phyloP scores from a whole-genome alignment of 345 rosid genomes.

The Rhizophora mangle region DNA sequence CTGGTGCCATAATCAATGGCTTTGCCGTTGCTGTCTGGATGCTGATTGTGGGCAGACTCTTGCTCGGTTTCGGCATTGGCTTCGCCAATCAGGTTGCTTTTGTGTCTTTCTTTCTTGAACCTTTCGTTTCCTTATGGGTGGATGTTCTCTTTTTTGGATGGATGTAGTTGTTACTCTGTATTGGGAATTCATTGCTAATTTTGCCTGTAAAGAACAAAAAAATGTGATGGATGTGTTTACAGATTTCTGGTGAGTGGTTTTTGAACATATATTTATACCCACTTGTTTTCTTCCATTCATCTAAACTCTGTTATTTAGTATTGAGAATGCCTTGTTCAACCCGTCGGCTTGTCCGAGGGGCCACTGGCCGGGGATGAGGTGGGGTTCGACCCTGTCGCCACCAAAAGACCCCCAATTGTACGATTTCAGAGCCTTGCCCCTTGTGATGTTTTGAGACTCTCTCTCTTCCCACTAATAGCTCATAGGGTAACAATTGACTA shows the following conservation, averaged over 20 bases:
- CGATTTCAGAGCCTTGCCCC: too few species aligned
- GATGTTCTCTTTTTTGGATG: background rate
- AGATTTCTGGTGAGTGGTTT: background rate
- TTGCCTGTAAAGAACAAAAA: background rate
- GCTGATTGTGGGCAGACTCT: conserved; percentile 81
- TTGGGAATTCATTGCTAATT: background rate
- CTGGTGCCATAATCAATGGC: conserved; percentile 86
- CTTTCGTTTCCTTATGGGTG: background rate
- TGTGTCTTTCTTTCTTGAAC: background rate
- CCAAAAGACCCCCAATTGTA: too few species aligned
- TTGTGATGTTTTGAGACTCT: too few species aligned
- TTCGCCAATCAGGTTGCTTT: conserved; percentile 88
- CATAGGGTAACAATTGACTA: too few species aligned
- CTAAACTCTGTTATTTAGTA: too few species aligned
- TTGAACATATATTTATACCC: conserved; percentile 6
- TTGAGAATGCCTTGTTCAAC: too few species aligned
- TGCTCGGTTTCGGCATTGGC: conserved; percentile 96
- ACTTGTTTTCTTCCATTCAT: background rate
- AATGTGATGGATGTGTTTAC: conserved; percentile 6
- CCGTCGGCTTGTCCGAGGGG: too few species aligned
- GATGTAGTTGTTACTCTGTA: background rate
- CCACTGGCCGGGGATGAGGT: too few species aligned
- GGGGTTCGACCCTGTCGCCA: too few species aligned
- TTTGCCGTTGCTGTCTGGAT: conserved; percentile 74
- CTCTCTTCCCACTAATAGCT: too few species aligned